Percentiles rank a stretch among this genome's conserved stretches.
Conservation (phyloP, 2,329 filamentous ascomycete genomes). For the Aspergillus uvarum region DNA sequence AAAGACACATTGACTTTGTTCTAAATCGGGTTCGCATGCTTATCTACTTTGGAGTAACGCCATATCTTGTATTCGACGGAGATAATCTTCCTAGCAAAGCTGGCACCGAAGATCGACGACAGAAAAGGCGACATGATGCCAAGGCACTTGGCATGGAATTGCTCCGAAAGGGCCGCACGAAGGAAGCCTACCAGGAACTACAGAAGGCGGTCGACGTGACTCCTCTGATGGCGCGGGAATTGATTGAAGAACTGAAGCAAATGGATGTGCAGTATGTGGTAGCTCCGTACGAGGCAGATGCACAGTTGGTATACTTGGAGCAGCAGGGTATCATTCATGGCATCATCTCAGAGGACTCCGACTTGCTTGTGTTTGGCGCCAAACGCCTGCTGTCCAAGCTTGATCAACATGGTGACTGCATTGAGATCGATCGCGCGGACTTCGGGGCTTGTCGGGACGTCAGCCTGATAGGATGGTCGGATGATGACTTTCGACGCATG, state of each 20-base stretch:
- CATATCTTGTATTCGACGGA: constrained; percentile 94
- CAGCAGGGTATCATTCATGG: constrained; percentile 78
- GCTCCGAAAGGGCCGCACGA: constrained; percentile 74
- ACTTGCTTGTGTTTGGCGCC: constrained; percentile 91
- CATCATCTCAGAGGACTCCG: constrained; percentile 94
- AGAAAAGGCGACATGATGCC: constrained; percentile 73
- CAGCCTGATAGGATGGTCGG: constrained; percentile 86
- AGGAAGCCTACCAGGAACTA: constrained; percentile 79
- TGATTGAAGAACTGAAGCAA: constrained; percentile 89
- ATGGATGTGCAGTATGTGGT: constrained; percentile 82
- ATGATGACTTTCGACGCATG: constrained; percentile 89
- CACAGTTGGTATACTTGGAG: constrained; percentile 94
- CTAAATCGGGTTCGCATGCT: constrained; percentile 93
- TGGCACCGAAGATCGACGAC: constrained; percentile 75
- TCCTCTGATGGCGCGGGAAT: constrained; percentile 85
- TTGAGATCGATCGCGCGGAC: constrained; percentile 85
- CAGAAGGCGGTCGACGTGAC: constrained; percentile 96
- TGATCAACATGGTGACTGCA: constrained; percentile 87
- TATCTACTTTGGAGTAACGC: constrained; percentile 87
- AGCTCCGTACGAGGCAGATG: constrained; percentile 94
- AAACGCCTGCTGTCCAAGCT: constrained; percentile 89
- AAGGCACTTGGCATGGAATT: constrained; percentile 74
- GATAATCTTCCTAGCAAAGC: constrained; percentile 94
- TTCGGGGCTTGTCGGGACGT: constrained; percentile 88
- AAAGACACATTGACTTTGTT: constrained; percentile 82